These are phyloP conservation scores for Westerdykella ornata DNA, from an alignment of 2,329 filamentous ascomycete genomes.

Conservation along the genomic window DNA sequence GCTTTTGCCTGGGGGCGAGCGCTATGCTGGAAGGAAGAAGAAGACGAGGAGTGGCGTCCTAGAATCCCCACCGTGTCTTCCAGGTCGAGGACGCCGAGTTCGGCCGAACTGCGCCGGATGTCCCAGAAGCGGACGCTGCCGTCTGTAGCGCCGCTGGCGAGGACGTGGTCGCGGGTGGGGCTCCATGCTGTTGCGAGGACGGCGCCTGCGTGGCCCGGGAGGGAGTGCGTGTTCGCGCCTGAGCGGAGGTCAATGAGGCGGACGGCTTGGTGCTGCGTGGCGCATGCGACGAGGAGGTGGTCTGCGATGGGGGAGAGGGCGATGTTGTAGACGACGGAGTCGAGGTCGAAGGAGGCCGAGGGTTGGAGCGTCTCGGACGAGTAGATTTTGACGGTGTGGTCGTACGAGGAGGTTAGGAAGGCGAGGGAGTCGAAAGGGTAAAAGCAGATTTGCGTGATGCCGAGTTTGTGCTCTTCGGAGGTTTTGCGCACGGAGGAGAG, in stretches of 20 bases:
- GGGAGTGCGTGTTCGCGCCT: constrained; percentile 56
- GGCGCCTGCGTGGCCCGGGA: constrained; percentile 47
- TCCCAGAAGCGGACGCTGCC: constrained; percentile 84
- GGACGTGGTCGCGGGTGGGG: constrained; percentile 67
- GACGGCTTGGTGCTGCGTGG: constrained; percentile 76
- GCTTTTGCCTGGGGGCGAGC: constrained; percentile 46
- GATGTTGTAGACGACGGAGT: constrained; percentile 67
- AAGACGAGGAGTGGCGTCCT: constrained; percentile 41
- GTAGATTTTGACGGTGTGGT: constrained; percentile 70
- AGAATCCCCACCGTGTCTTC: constrained; percentile 70
- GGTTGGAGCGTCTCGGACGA: constrained; percentile 55
- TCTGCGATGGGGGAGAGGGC: constrained; percentile 66
- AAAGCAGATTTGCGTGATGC: constrained; percentile 69
- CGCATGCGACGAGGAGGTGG: constrained; percentile 76
- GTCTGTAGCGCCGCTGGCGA: constrained; percentile 80
- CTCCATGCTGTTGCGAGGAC: constrained; percentile 69
- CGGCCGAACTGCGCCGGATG: constrained; percentile 68
- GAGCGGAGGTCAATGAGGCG: constrained; percentile 81
- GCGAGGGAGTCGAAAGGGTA: constrained; percentile 71
- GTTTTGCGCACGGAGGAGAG: constrained; percentile 24
- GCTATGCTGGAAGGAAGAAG: constrained; percentile 22
- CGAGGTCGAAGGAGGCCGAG: constrained; percentile 62
- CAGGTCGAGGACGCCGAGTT: constrained; percentile 72
- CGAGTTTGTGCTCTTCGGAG: constrained; percentile 53
- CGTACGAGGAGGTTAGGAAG: constrained; percentile 71